Base-by-base conservation (phyloP, 352 stramenopile genomes). In the Blastocystis sp. region DNA sequence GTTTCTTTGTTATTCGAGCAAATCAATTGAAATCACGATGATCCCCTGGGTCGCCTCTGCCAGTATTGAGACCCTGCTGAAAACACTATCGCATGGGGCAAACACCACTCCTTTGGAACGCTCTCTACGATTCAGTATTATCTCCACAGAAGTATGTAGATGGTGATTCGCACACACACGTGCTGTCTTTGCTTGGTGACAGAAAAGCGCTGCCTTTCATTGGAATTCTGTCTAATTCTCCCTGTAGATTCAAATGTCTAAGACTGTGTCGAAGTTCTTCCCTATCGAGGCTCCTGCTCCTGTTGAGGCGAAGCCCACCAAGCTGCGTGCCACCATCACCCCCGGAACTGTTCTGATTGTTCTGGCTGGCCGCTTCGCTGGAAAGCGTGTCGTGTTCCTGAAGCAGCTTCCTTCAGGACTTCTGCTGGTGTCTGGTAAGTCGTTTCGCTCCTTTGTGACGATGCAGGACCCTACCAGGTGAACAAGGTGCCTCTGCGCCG, bases 371-470 rank as follows among this genome's bases (percentile, higher is more conserved):
- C 93, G 95, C 88, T 98, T 97, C 90, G 92, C 93, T 88, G 95
- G 96, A 90, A 97, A 98, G 92, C 93, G 96, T 87, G 94, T 98
- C 11, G 94, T 99, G n/a, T 97, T 96, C 90, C 91, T 98, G 44
- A 98, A 98, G 89, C 91, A 96, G 87, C 91, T 99, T 42, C 92
- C 93, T 85, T 98, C 94, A 49, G 96, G 96, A 86, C 90, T 78
- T 32, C 67, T 78, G 24, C 44, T 78, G 46, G 42, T 78, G 21
- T 78, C 67, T 78, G 96, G 96, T 88, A 78, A 21, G 42, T 14
- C 7, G 24, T 78, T 27, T 57, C 11, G 14, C 11, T 3, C 4
- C 9, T 57, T 32, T 27, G 40, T 40, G n/a, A 27, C 8, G 4
- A 38, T 11, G n/a, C 78, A 96, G 96, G 96, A 88, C 96, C 96